These are phyloP conservation scores for Sclerotinia spermophila DNA, from an alignment of 2,329 filamentous ascomycete genomes.

Conservation along the genomic window DNA sequence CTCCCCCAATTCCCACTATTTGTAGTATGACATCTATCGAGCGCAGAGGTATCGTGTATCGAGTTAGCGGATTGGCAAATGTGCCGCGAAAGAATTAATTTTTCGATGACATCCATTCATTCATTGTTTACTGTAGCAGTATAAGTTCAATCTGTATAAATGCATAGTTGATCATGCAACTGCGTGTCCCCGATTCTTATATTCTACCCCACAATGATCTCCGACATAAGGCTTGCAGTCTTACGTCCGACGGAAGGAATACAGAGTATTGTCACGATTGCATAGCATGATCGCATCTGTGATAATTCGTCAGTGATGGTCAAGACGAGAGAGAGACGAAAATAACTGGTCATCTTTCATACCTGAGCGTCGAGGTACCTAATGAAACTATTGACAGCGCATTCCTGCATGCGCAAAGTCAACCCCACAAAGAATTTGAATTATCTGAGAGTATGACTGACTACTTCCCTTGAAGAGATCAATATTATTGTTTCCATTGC, in stretches of 20 bases:
- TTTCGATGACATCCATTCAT: background rate
- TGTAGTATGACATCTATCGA: background rate
- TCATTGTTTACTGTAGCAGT: background rate
- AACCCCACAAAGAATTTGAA: conserved; percentile 24
- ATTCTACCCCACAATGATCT: conserved; percentile 15
- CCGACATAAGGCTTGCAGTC: conserved; percentile 10
- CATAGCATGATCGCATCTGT: conserved; percentile 20
- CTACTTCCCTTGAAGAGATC: conserved; percentile 14
- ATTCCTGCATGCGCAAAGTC: conserved; percentile 29
- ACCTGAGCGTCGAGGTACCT: conserved; percentile 18
- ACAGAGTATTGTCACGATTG: conserved; percentile 11
- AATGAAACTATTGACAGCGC: conserved; percentile 32
- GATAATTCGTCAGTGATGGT: conserved; percentile 27
- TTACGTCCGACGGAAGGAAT: conserved; percentile 10
- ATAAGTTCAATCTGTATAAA: background rate
- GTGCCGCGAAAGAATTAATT: background rate
- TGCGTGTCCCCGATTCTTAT: background rate
- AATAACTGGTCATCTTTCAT: conserved; percentile 22
- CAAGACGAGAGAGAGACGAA: conserved; percentile 16
- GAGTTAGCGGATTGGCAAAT: background rate
- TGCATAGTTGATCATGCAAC: conserved; percentile 12
- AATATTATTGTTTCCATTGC: conserved; percentile 8
- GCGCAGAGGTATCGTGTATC: background rate
- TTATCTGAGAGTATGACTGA: conserved; percentile 24
- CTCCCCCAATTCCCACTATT: background rate